Base-by-base conservation (phyloP, 768 basidiomycete genomes). In the Pleurotus eryngii region DNA sequence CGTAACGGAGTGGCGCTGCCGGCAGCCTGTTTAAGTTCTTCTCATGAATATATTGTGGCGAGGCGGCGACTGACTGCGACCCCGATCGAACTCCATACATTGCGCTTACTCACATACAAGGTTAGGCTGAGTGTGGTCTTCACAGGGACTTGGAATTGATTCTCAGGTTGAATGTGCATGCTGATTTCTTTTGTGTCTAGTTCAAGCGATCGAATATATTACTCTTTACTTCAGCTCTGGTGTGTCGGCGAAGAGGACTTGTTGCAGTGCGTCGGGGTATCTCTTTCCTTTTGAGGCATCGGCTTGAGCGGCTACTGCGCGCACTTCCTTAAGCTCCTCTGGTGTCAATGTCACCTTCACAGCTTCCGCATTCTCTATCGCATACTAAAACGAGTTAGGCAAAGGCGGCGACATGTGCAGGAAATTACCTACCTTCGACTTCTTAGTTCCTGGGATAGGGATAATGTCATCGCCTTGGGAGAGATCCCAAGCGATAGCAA, bases 401-500 rank as follows among this genome's bases (percentile, higher is more conserved):
- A 49, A 47, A 57, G 49, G 17, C 20, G 54, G 51, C 60, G 60
- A 5, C 57, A 59, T 22, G 39, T 9, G 14, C 35, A 8, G n/a
- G 26, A 18, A 2, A 7, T 15, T 3, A 49, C 61, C 0, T 4
- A 69, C 68, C 64, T 70, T 69, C 49, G 72, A 55, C 14, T 65
- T 74, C 72, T 53, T 58, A 11, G 57, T 3, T 3, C 77, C 78
- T 1, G 73, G 76, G 46, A 76, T 76, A 1, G 76, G 74, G 42
- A 76, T 70, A 55, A 77, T 47, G 26, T 74, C 68, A 4, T 67
- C 62, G 0, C 72, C 73, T 50, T 77, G 73, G 0, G 72, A 68
- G 17, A 76, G 70, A 5, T 76, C 63, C 72, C 73, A 78, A 1
- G 77, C 76, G 6, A 79, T 64, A 0, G 69, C 59, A 1, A 79